Conservation (phyloP, 768 basidiomycete genomes). For the Boletus rufocinnamomeus region DNA sequence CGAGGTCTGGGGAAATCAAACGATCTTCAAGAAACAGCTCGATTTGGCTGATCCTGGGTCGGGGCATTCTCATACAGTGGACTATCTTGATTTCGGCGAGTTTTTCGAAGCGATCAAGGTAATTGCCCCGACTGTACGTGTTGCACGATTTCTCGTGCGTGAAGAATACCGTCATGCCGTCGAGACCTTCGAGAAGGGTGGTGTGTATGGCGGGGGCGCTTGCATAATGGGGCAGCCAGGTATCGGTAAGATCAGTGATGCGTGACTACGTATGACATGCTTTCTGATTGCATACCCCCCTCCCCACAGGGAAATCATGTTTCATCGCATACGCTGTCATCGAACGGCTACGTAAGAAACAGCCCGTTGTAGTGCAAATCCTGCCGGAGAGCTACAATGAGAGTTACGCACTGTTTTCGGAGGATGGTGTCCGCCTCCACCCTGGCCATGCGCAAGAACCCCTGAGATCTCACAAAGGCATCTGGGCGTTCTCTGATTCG, state of each 20-base stretch:
- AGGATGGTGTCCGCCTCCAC: neutral
- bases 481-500: conserved; percentile 10
- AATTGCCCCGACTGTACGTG: neutral
- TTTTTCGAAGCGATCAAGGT: neutral
- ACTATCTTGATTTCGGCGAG: conserved; percentile 8
- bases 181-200: conserved; percentile 3
- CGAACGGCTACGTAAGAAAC: conserved; percentile 4
- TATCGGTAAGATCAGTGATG: conserved; percentile 7
- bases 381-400: neutral
- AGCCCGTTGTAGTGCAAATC: conserved; percentile 4
- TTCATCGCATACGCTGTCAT: conserved; percentile 12
- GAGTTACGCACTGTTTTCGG: conserved; percentile 3
- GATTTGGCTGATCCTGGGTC: neutral
- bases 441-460: neutral
- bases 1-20: conserved; percentile 5
- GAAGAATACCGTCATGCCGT: conserved; percentile 5
- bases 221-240: neutral
- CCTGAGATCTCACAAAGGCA: neutral
- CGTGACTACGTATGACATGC: neutral
- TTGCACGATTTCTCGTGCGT: neutral
- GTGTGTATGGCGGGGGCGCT: neutral
- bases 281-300: neutral
- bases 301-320: conserved; percentile 4
- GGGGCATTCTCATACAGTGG: neutral
- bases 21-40: neutral